phyloP scores from a whole-genome alignment of 331 rosid species.

The Rosa hybrid region DNA sequence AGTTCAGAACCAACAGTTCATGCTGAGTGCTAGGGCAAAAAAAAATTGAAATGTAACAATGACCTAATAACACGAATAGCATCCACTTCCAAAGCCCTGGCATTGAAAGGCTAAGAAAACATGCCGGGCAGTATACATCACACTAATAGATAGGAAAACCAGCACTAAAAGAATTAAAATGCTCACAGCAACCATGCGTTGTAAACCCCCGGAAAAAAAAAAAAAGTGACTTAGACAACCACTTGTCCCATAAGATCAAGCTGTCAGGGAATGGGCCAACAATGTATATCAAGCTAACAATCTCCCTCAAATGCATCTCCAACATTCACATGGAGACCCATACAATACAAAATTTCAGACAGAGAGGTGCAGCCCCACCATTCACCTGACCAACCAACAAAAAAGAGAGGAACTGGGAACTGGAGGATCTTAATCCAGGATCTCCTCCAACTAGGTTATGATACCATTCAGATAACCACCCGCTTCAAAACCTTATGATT shows the following conservation, averaged over 20 bases:
- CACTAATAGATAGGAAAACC: neutral
- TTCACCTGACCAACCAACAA: too few relatives aligned
- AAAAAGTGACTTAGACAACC: neutral
- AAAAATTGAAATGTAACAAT: neutral
- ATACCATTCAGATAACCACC: neutral
- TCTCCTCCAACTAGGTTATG: neutral
- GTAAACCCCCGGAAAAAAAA: neutral
- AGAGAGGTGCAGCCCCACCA: neutral
- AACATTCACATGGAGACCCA: neutral
- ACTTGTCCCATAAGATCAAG: neutral
- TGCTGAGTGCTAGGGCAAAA: neutral
- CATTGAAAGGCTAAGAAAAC: neutral
- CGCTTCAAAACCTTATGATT: neutral
- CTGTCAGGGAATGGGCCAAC: neutral
- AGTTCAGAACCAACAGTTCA: conserved; percentile 3
- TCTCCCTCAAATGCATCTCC: neutral
- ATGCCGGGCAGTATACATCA: neutral
- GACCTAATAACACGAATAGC: neutral
- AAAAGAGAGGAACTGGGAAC: neutral
- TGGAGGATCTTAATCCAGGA: neutral
- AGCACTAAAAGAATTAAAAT: neutral
- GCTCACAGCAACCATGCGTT: neutral
- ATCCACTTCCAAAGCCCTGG: neutral
- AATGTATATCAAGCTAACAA: neutral
- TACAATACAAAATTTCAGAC: neutral